Percentiles rank a stretch among this genome's conserved stretches.
These are phyloP conservation scores for Boletus mariae DNA, from an alignment of 1,284 basidiomycete species.

Conservation along the genomic window DNA sequence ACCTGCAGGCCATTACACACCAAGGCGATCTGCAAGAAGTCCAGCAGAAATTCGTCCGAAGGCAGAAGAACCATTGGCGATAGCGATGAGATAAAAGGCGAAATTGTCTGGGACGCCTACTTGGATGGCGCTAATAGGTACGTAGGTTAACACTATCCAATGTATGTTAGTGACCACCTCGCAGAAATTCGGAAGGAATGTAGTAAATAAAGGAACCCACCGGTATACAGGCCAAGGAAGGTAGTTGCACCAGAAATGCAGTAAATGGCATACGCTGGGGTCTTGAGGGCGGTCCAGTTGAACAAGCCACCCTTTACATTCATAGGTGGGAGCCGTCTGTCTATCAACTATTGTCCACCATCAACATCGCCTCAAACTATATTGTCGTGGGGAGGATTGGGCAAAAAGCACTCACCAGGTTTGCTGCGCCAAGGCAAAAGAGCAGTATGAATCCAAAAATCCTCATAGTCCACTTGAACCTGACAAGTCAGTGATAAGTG, in stretches of 20 bases:
- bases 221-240: slow-evolving; percentile 61
- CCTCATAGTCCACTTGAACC: slow-evolving; percentile 47
- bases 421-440: slow-evolving; percentile 34
- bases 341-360: slow-evolving; percentile 37
- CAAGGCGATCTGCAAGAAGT: slow-evolving; percentile 37
- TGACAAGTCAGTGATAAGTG: background rate
- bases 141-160: slow-evolving; percentile 44
- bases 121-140: slow-evolving; percentile 40
- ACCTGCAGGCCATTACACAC: slow-evolving; percentile 26
- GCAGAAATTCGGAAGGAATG: background rate
- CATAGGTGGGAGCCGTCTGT: slow-evolving; percentile 40
- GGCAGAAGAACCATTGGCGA: slow-evolving; percentile 44
- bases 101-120: slow-evolving; percentile 37
- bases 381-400: background rate
- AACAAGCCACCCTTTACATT: slow-evolving; percentile 40
- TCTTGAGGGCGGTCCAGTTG: slow-evolving; percentile 40
- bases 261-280: slow-evolving; percentile 39
- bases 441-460: slow-evolving; percentile 44
- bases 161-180: slow-evolving; percentile 6
- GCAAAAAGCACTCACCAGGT: slow-evolving; percentile 29
- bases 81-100: slow-evolving; percentile 45
- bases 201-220: slow-evolving; percentile 29
- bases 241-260: slow-evolving; percentile 40
- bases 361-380: slow-evolving; percentile 1
- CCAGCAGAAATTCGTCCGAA: slow-evolving; percentile 42